Conservation (phyloP, 768 basidiomycete genomes). For the Mycena maculata region DNA sequence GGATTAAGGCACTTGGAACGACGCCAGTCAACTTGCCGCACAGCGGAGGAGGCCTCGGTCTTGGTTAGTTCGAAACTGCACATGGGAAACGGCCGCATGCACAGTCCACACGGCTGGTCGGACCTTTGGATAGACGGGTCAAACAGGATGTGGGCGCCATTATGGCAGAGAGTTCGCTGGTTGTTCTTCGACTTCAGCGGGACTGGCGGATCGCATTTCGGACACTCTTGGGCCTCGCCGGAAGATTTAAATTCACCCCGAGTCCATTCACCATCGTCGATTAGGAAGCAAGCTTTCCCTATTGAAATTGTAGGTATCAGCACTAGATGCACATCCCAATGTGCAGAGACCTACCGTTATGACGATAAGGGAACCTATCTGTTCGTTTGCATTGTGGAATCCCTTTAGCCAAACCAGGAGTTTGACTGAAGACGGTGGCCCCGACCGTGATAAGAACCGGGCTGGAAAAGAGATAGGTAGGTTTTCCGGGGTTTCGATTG, state of each 20-base stretch:
- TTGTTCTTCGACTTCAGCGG: not conserved
- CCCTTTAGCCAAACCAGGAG: too few relatives aligned
- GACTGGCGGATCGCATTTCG: conserved; percentile 4
- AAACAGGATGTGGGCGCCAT: conserved; percentile 36
- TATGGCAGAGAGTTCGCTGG: conserved; percentile 36
- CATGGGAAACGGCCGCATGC: conserved; percentile 31
- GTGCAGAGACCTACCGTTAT: not conserved
- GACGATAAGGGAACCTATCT: not conserved
- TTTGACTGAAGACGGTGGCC: not conserved
- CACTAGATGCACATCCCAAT: too few relatives aligned
- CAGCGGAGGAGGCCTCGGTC: conserved; percentile 19
- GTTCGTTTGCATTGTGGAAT: not conserved
- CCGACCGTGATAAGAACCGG: not conserved
- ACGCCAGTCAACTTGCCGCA: conserved; percentile 11
- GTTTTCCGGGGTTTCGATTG: not conserved
- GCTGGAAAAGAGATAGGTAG: not conserved
- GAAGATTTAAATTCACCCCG: not conserved
- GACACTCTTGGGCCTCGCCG: not conserved
- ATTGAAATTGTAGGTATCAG: not conserved
- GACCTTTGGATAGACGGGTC: conserved; percentile 6
- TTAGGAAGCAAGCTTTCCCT: conserved; percentile 16
- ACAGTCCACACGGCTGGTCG: conserved; percentile 37
- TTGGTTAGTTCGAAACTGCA: conserved; percentile 34
- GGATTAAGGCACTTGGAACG: conserved; percentile 1
- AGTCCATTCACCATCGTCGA: not conserved